A percentile compares a stretch with the other conserved stretches of the same genome.
phyloP scores from a whole-genome alignment of 2,329 filamentous ascomycete species.

The Exserohilum rostratum region DNA sequence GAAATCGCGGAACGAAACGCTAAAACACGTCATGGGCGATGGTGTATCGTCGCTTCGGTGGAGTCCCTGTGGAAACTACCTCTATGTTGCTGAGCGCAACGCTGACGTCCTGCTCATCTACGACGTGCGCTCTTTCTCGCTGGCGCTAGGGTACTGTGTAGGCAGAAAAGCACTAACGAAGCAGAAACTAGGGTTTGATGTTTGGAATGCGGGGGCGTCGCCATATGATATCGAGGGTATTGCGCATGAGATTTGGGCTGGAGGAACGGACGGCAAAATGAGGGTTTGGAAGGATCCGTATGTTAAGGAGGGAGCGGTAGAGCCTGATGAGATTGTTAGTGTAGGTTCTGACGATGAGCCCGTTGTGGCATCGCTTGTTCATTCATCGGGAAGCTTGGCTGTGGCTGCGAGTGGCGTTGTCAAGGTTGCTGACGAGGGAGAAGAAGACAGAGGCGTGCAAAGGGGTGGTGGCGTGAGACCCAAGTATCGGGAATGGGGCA shows the following conservation, averaged over 20 bases:
- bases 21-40: constrained; percentile 45
- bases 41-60: constrained; percentile 64
- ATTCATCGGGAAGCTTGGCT: constrained; percentile 28
- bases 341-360: constrained; percentile 21
- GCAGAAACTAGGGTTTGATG: constrained; percentile 63
- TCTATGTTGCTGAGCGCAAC: constrained; percentile 64
- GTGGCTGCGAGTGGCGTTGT: constrained; percentile 32
- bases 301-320: constrained; percentile 35
- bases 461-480: constrained; percentile 22
- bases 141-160: constrained; percentile 57
- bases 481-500: constrained; percentile 27
- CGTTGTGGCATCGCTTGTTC: constrained; percentile 33
- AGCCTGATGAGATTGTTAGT: constrained; percentile 45
- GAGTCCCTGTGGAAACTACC: constrained; percentile 63
- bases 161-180: constrained; percentile 56
- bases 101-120: constrained; percentile 63
- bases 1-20: constrained; percentile 7
- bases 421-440: background rate
- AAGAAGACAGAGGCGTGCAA: background rate
- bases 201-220: constrained; percentile 45
- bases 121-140: constrained; percentile 62
- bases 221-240: constrained; percentile 22
- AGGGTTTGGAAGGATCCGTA: constrained; percentile 49
- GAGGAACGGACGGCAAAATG: constrained; percentile 62
- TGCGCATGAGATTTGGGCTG: constrained; percentile 63